Conservation (phyloP, 2,329 filamentous ascomycete species). For the Cytospora mali region DNA sequence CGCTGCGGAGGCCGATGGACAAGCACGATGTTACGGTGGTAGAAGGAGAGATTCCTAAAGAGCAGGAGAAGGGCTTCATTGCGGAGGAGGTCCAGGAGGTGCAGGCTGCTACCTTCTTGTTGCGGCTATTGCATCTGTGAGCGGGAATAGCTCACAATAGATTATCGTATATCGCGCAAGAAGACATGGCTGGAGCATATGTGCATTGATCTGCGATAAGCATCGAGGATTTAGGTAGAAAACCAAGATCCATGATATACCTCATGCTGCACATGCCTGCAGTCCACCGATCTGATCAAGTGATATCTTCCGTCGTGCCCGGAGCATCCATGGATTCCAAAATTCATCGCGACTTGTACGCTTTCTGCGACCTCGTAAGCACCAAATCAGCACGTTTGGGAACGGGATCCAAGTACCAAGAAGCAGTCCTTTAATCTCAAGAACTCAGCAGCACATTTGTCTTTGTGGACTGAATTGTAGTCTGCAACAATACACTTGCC, state of each 20-base stretch:
- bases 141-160: background rate
- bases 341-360: constrained; percentile 21
- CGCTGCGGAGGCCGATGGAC: constrained; percentile 75
- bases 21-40: constrained; percentile 64
- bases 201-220: constrained; percentile 1
- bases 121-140: constrained; percentile 41
- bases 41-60: constrained; percentile 57
- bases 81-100: constrained; percentile 84
- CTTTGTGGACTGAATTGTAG: constrained; percentile 87
- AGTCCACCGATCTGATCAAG: background rate
- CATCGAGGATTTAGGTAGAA: constrained; percentile 1
- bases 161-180: background rate
- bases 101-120: constrained; percentile 77
- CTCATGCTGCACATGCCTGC: background rate
- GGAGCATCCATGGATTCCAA: too few species aligned
- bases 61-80: constrained; percentile 63
- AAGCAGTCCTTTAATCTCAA: constrained; percentile 85
- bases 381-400: background rate
- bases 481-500: constrained; percentile 90
- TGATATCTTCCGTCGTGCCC: background rate
- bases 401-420: constrained; percentile 58
- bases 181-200: background rate
- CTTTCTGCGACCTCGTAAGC: constrained; percentile 21
- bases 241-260: constrained; percentile 8
- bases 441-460: constrained; percentile 88